Percentiles rank a stretch among this genome's conserved stretches.
phyloP scores from a whole-genome alignment of 2,329 filamentous ascomycete genomes.

The Ophiostoma quercus region DNA sequence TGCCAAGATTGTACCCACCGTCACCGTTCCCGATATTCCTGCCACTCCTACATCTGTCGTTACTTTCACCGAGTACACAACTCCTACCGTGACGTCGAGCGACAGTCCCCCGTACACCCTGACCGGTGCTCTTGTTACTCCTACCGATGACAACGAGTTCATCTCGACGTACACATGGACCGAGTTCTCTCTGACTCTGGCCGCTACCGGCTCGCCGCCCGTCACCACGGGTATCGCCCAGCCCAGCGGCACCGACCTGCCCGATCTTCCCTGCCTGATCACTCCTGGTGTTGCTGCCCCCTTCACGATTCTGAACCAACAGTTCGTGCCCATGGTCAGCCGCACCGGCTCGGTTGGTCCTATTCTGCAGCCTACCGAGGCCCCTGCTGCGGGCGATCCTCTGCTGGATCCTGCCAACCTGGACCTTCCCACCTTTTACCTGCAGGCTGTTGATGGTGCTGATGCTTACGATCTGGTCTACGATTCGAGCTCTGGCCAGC shows the following conservation, averaged over 20 bases:
- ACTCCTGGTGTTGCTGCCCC: slow-evolving; percentile 13
- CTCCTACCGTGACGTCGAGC: neutral
- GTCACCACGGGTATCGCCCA: slow-evolving; percentile 18
- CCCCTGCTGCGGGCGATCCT: slow-evolving; percentile 16
- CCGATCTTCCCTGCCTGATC: slow-evolving; percentile 20
- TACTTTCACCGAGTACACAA: slow-evolving; percentile 1
- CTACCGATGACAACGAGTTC: slow-evolving; percentile 19
- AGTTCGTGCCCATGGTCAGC: slow-evolving; percentile 23
- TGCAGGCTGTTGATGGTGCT: neutral
- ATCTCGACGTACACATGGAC: slow-evolving; percentile 18
- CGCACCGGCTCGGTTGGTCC: slow-evolving; percentile 17
- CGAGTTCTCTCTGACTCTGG: slow-evolving; percentile 18
- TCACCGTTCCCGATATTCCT: neutral
- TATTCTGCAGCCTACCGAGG: slow-evolving; percentile 19
- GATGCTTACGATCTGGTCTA: slow-evolving; percentile 2
- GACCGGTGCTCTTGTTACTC: neutral
- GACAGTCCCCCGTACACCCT: slow-evolving; percentile 1
- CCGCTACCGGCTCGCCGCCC: slow-evolving; percentile 16
- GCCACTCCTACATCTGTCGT: neutral
- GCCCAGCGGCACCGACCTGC: slow-evolving; percentile 19
- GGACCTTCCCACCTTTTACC: slow-evolving; percentile 17
- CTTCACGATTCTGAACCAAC: slow-evolving; percentile 20
- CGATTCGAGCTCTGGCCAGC: neutral
- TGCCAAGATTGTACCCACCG: neutral
- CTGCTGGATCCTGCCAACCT: slow-evolving; percentile 19